Evolutionary conservation across 306 rosid species (phyloP).

Genomic region (Clitoria ternatea): DNA sequence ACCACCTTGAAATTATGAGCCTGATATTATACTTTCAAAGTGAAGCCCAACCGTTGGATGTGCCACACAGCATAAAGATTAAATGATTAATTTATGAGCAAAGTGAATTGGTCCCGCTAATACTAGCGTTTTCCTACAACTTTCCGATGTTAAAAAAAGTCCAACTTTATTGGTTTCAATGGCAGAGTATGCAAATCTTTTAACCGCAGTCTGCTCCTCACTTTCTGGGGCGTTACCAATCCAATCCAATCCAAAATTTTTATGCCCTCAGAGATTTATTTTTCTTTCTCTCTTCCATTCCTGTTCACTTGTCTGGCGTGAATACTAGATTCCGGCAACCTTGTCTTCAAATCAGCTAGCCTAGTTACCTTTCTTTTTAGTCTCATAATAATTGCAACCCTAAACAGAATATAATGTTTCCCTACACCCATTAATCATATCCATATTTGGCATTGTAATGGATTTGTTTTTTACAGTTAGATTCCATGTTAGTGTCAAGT

Average conservation of each 20-base stretch:
- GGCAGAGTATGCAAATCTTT: neutral
- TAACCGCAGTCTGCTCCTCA: constrained; percentile 15
- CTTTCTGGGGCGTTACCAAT: constrained; percentile 22
- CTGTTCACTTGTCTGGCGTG: constrained; percentile 30
- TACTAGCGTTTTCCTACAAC: too few relatives aligned
- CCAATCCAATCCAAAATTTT: constrained; percentile 28
- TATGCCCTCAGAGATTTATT: neutral
- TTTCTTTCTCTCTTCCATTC: constrained; percentile 11
- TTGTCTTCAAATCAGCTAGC: constrained; percentile 17
- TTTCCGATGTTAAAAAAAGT: neutral
- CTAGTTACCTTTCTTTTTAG: neutral
- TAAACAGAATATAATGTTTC: neutral
- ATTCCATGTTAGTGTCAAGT: neutral
- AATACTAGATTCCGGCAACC: constrained; percentile 21
- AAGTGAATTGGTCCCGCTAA: too few relatives aligned
- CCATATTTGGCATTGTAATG: neutral
- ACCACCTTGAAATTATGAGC: too few relatives aligned
- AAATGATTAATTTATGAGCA: too few relatives aligned
- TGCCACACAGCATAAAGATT: too few relatives aligned
- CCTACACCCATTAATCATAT: neutral
- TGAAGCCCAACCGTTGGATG: too few relatives aligned
- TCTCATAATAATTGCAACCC: neutral
- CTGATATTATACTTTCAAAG: too few relatives aligned
- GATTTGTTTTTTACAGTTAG: neutral
- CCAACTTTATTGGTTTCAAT: neutral